Evolutionary conservation across 106 monocot species (phyloP), one percentile per base, ranked within the genome.

Genomic region (Hemerocallis citrina): DNA sequence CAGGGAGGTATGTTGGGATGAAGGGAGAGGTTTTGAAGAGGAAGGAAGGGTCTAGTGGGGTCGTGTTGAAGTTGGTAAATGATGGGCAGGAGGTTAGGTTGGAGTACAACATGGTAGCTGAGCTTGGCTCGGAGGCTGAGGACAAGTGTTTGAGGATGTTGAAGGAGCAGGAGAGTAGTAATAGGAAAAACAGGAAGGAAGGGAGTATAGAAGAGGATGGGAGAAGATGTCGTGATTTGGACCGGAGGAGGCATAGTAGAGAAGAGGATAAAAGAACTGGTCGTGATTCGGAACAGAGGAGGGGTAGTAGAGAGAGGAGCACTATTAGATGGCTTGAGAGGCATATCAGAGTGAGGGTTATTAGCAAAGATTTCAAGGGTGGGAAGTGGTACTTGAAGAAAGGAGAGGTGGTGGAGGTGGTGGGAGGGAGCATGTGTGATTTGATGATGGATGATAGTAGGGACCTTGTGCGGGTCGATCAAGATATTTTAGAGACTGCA

Each of bases 401-500:
- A 47, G 96, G 96, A 19, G 62, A 76, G 77, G 71, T 95, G 11
- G 63, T 79, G 11, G 96, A 96, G 68, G 90, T 96, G 17, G 81
- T 96, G 7, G 77, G 84, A 5, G 84, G 77, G 12, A 81, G 73
- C 33, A 77, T 50, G 0, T 95, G 94, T 17, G 89, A 89, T 62
- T 62, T 95, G 17, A 71, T 65, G 12, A 91, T 96, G 79, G 96
- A 96, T 72, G 94, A 69, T 50, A 72, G 33, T 42, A 47, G 68
- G 50, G 86, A 79, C 41, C 54, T 96, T 4, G 59, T 96, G 42
- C 81, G 96, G 7, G 77, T 96, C 34, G 81, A 87, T 58, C 96
- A 96, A 56, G 86, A 74, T 45, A 78, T 90, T 10, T 69, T 96
- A 7, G 96, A 96, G 68, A 91, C 96, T 5, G 96, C 78, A 1